These are phyloP conservation scores for Xylaria sp. DNA, from an alignment of 495 filamentous ascomycete genomes.

Conservation along the genomic window DNA sequence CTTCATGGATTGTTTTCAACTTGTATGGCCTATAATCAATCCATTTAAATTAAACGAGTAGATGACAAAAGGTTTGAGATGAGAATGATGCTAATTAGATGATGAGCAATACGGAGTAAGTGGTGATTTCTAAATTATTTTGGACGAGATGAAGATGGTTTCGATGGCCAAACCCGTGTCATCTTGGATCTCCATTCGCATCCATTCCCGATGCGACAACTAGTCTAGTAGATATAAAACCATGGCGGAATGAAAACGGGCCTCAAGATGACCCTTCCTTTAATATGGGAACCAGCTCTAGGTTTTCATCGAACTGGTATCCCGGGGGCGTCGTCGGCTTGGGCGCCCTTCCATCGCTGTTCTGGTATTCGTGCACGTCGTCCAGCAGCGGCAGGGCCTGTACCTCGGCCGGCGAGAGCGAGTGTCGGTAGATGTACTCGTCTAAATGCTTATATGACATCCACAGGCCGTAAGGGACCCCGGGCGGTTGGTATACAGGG, in stretches of 20 bases:
- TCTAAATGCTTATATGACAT: conserved; percentile 15
- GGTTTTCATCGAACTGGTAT: conserved; percentile 19
- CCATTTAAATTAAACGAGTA: neutral
- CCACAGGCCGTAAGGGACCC: neutral
- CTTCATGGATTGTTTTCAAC: neutral
- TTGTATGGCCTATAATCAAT: neutral
- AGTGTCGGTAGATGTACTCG: conserved; percentile 13
- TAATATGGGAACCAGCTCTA: conserved; percentile 16
- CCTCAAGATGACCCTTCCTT: neutral
- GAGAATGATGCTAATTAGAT: too few species aligned
- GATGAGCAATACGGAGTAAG: neutral
- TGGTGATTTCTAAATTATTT: neutral
- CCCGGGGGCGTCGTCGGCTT: conserved; percentile 12
- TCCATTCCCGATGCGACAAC: neutral
- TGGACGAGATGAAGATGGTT: neutral
- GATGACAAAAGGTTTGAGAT: neutral
- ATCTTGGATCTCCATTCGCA: neutral
- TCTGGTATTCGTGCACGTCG: conserved; percentile 18
- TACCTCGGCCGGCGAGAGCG: neutral
- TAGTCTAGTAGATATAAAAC: neutral
- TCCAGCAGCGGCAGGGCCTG: conserved; percentile 9
- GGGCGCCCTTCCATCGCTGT: neutral
- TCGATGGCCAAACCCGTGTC: neutral
- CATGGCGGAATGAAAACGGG: neutral
- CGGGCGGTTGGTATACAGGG: neutral